A percentile compares a stretch with the other conserved stretches of the same genome.
These are phyloP conservation scores for Chrysosporium queenslandicum DNA, from an alignment of 2,329 filamentous ascomycete species.

Conservation along the genomic window DNA sequence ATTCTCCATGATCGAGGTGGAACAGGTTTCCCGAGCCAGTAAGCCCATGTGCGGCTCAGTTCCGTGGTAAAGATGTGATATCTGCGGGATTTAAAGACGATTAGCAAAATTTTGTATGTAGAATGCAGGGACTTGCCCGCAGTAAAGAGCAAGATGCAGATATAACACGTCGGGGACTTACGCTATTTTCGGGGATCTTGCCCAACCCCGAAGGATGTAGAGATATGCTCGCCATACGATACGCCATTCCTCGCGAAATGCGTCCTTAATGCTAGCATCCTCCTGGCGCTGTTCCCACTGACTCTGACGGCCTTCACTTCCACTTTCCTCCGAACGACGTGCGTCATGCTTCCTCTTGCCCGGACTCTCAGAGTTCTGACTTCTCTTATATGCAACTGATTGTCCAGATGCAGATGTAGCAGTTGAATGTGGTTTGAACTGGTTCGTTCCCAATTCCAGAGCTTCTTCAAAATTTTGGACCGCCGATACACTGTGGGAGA, in stretches of 20 bases:
- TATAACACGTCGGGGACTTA: constrained; percentile 43
- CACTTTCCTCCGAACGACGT: background rate
- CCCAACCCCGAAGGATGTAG: constrained; percentile 62
- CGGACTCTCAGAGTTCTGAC: background rate
- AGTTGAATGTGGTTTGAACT: constrained; percentile 10
- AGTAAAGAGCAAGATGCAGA: background rate
- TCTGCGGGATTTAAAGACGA: constrained; percentile 25
- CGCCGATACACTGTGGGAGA: constrained; percentile 69
- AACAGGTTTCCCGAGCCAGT: constrained; percentile 54
- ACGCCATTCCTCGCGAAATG: constrained; percentile 53
- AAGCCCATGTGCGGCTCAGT: constrained; percentile 47
- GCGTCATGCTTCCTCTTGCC: constrained; percentile 25
- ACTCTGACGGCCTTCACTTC: constrained; percentile 34
- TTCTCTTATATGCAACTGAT: background rate
- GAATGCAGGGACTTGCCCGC: background rate
- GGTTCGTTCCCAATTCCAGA: constrained; percentile 28
- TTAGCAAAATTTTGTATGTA: background rate
- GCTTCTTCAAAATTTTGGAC: constrained; percentile 59
- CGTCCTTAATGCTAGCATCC: constrained; percentile 44
- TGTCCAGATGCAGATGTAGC: background rate
- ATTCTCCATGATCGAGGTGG: constrained; percentile 49
- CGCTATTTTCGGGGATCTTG: constrained; percentile 56
- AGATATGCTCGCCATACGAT: constrained; percentile 54
- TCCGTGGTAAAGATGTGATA: constrained; percentile 47
- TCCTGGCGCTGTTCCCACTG: constrained; percentile 21